Conservation (phyloP, 176 grass and related monocot species). For the Ampelocalamus luodianensis region DNA sequence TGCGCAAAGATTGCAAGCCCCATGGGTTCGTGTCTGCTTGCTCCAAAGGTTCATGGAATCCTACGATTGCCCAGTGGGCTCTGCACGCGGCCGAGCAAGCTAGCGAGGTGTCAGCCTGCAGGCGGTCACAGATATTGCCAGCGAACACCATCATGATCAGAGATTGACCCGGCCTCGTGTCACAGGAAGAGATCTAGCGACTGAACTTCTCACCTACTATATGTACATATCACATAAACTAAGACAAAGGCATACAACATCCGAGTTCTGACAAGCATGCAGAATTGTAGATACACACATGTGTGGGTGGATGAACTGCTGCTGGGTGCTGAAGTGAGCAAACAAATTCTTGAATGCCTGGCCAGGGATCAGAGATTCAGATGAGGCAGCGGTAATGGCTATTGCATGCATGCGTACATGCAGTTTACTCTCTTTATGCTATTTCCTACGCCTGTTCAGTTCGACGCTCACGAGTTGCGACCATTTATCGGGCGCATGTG, state of each 20-base stretch:
- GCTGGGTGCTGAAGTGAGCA: neutral
- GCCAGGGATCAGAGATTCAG: neutral
- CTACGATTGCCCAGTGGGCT: slow-evolving; percentile 8
- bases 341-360: neutral
- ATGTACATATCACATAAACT: neutral
- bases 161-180: neutral
- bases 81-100: neutral
- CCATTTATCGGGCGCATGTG: neutral
- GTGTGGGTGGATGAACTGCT: neutral
- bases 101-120: slow-evolving; percentile 10
- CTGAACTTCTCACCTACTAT: neutral
- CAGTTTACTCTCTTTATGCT: neutral
- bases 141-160: neutral
- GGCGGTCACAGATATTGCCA: neutral
- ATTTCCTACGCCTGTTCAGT: neutral
- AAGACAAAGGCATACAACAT: neutral
- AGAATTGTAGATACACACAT: neutral
- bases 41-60: slow-evolving; percentile 41
- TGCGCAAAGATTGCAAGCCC: slow-evolving; percentile 37
- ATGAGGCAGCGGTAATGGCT: neutral
- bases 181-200: neutral
- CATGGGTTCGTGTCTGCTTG: slow-evolving; percentile 31
- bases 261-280: neutral
- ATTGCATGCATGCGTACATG: neutral
- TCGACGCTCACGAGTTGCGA: neutral